Conservation (phyloP, 78 protist genomes). For the Creolimax fragrantissima region DNA sequence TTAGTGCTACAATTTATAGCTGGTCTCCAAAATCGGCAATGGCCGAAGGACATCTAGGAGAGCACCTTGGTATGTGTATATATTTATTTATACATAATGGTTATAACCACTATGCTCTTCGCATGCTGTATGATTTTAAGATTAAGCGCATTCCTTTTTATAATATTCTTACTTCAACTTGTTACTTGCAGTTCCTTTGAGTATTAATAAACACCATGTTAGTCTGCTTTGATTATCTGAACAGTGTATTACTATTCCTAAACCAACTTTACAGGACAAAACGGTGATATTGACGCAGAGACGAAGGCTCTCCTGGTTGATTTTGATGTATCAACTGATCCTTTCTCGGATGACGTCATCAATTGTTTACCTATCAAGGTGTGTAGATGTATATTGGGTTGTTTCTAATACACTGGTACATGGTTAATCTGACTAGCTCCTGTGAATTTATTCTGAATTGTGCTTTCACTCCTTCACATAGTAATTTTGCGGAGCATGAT, state of each 20-base stretch:
- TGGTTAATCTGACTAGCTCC: too few species aligned
- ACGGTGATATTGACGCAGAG: conserved; percentile 64
- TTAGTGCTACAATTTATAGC: neutral
- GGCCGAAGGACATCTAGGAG: neutral
- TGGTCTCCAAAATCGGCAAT: neutral
- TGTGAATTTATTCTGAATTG: too few species aligned
- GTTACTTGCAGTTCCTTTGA: too few species aligned
- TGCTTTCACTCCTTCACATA: too few species aligned
- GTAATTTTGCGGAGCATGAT: too few species aligned
- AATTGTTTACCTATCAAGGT: neutral
- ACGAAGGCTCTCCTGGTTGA: conserved; percentile 42
- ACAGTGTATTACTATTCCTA: too few species aligned
- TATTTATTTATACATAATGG: neutral
- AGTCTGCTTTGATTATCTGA: too few species aligned
- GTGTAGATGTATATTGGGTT: neutral
- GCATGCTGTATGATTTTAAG: too few species aligned
- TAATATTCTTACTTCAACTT: too few species aligned
- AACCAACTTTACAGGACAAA: conserved; percentile 45
- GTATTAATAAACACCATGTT: too few species aligned
- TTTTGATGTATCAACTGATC: conserved; percentile 18
- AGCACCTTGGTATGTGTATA: neutral
- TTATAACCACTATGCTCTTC: neutral
- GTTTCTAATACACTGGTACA: too few species aligned
- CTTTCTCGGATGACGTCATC: neutral
- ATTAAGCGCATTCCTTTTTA: too few species aligned